phyloP scores from a whole-genome alignment of 2,329 filamentous ascomycete species.

The Sporothrix mexicana region DNA sequence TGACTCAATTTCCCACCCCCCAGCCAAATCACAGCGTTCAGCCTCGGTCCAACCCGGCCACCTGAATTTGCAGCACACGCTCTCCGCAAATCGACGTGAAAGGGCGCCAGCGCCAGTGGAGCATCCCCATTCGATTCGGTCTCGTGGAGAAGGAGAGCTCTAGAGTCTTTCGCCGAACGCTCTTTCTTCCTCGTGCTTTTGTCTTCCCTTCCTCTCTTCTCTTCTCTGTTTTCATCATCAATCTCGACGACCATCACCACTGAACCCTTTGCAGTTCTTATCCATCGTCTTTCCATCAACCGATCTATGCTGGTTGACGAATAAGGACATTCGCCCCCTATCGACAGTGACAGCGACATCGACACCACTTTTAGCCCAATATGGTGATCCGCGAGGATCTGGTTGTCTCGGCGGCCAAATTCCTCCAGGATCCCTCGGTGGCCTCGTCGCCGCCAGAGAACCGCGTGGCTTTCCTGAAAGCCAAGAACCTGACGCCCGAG shows the following conservation, averaged over 20 bases:
- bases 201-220: background rate
- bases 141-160: slow-evolving; percentile 21
- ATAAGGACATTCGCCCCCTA: background rate
- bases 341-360: background rate
- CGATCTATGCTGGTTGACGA: background rate
- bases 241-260: slow-evolving; percentile 6
- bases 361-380: background rate
- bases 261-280: background rate
- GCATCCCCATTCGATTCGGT: slow-evolving; percentile 7
- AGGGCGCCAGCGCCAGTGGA: slow-evolving; percentile 25
- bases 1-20: slow-evolving; percentile 18
- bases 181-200: slow-evolving; percentile 10
- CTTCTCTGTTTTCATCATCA: background rate
- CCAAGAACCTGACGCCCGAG: slow-evolving; percentile 96
- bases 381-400: slow-evolving; percentile 95
- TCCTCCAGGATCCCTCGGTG: slow-evolving; percentile 93
- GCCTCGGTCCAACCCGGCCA: slow-evolving; percentile 43
- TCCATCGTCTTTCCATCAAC: background rate
- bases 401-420: slow-evolving; percentile 79
- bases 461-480: slow-evolving; percentile 88
- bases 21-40: slow-evolving; percentile 21
- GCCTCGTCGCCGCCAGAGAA: slow-evolving; percentile 89
- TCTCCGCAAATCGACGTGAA: slow-evolving; percentile 27
- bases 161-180: background rate
- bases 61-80: slow-evolving; percentile 34